phyloP scores from a whole-genome alignment of 345 rosid species.

The Brassica juncea region DNA sequence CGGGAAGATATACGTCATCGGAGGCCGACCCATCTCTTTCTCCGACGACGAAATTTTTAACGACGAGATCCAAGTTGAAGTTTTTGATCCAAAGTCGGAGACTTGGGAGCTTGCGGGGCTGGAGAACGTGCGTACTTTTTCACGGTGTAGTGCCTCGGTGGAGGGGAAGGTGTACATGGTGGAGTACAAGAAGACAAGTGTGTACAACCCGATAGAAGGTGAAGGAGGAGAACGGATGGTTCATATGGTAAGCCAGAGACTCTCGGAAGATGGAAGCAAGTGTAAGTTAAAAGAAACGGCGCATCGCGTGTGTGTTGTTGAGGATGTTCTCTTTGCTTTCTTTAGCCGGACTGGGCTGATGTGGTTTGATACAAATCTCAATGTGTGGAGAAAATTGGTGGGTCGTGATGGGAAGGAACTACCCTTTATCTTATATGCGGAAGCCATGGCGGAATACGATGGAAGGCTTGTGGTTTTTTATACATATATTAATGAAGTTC shows the following conservation, averaged over 20 bases:
- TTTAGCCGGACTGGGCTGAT: neutral
- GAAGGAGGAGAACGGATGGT: neutral
- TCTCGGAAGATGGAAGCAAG: neutral
- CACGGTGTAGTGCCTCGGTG: neutral
- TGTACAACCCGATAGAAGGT: neutral
- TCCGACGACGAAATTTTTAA: too few species aligned
- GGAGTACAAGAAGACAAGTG: neutral
- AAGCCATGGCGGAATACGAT: neutral
- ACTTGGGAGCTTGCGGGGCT: neutral
- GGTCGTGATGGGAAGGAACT: neutral
- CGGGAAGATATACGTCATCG: neutral
- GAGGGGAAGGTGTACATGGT: neutral
- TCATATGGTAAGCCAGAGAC: neutral
- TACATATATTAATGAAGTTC: too few species aligned
- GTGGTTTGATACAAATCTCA: neutral
- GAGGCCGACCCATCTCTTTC: neutral
- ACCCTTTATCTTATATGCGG: neutral
- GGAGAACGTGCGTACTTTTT: neutral
- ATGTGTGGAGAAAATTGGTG: neutral
- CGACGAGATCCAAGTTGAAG: neutral
- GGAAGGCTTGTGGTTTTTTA: neutral
- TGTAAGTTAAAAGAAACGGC: neutral
- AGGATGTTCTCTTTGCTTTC: neutral
- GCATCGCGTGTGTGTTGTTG: neutral
- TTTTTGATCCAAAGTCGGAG: neutral